Evolutionary conservation across 768 basidiomycete species (phyloP).

Genomic region (Amanita brunnescens): DNA sequence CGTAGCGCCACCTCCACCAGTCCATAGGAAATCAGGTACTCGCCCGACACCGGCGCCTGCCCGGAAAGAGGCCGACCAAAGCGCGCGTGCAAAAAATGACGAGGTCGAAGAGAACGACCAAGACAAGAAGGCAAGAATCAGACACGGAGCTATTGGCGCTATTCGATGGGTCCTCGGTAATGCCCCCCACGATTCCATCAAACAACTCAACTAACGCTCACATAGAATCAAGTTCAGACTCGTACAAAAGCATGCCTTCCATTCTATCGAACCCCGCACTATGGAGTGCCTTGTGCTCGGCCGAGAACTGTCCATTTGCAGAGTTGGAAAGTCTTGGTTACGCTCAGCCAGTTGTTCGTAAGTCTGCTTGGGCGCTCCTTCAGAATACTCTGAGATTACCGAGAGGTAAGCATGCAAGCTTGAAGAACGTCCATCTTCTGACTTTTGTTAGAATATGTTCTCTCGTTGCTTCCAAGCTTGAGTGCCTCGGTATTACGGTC

Average conservation of each 20-base stretch:
- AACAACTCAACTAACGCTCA: background rate
- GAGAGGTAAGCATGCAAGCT: conserved; percentile 29
- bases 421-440: background rate
- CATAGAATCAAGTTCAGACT: conserved; percentile 13
- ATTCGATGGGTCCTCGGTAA: conserved; percentile 56
- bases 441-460: conserved; percentile 15
- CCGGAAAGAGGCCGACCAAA: conserved; percentile 26
- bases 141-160: conserved; percentile 61
- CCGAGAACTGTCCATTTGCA: conserved; percentile 31
- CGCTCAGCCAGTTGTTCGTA: conserved; percentile 63
- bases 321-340: conserved; percentile 45
- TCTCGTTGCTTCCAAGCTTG: conserved; percentile 33
- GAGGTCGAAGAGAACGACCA: conserved; percentile 58
- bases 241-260: conserved; percentile 24
- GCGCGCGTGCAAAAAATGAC: conserved; percentile 36
- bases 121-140: conserved; percentile 63
- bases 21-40: conserved; percentile 22
- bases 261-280: conserved; percentile 42
- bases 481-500: conserved; percentile 57
- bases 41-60: conserved; percentile 14
- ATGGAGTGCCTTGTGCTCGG: conserved; percentile 52
- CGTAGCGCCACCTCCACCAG: conserved; percentile 22
- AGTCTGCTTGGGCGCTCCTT: conserved; percentile 57
- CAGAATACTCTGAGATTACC: conserved; percentile 33
- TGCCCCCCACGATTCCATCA: conserved; percentile 13